Base-by-base conservation (phyloP, 2,329 filamentous ascomycete genomes). In the Aschersonia sp. region DNA sequence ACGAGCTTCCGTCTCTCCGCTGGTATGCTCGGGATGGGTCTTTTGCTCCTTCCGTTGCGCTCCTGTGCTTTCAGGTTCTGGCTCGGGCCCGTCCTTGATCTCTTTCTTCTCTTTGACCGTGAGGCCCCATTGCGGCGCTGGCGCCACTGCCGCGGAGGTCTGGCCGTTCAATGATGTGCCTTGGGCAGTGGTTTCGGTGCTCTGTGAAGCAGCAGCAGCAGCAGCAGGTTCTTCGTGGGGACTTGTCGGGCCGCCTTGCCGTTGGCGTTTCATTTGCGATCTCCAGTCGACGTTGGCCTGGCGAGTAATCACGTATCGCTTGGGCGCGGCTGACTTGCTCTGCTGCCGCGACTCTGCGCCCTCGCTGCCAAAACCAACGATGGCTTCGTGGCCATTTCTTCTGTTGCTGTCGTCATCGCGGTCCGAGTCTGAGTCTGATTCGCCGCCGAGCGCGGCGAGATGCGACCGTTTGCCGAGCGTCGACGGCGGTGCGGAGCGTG, bases 201-300 rank as follows among this genome's bases (percentile, higher is more conserved):
- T 22, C 22, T 22, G 22, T 4, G 22, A 22, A 22, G 22, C 22
- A 22, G 22, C 22, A 22, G 22, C 22, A 22, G 22, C 22, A 22
- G 22, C 22, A 22, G 22, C 22, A 22, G 22, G 22, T 22, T 22
- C 22, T 22, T 22, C 22, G 22, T 22, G 22, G 22, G 22, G 22
- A 22, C 35, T 12, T 37, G 35, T 37, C 35, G 35, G 8, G 61
- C 70, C 79, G 53, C 73, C 66, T 49, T 66, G 65, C 39, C 60
- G 59, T 51, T 65, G 62, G 51, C 70, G 71, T 52, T 67, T 68
- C 51, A 66, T 64, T 49, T 79, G 75, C 49, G 71, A 68, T 55
- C 73, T 70, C 79, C 79, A 83, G 64, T 84, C 76, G 47, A 73
- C 69, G 61, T 84, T 84, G 52, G 67, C 64, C 55, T 74, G 68